Percentiles rank a stretch among this genome's conserved stretches.
Evolutionary conservation across 2,329 filamentous ascomycete genomes (phyloP).

Genomic region (Fusarium vanettenii): DNA sequence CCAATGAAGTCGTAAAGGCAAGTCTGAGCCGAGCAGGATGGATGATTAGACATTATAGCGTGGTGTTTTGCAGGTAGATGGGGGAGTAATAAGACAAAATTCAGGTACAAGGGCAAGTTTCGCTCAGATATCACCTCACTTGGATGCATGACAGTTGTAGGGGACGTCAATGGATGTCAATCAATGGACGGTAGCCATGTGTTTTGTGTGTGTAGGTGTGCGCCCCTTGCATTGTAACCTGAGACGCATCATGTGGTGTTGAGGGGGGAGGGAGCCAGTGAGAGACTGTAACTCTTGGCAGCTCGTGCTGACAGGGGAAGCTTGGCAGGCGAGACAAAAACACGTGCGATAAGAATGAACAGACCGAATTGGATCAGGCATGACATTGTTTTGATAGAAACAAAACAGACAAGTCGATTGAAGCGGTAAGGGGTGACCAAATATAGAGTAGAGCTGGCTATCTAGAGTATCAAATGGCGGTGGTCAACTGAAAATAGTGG

Average conservation of each 20-base stretch:
- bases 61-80: not conserved
- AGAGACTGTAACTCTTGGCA: not conserved
- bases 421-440: conserved; percentile 17
- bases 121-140: conserved; percentile 11
- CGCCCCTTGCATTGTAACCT: conserved; percentile 10
- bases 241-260: conserved; percentile 32
- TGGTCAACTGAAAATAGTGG: conserved; percentile 34
- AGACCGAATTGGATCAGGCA: conserved; percentile 1
- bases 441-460: conserved; percentile 21
- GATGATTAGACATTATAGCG: not conserved
- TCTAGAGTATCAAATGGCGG: conserved; percentile 13
- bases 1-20: conserved; percentile 71
- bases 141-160: conserved; percentile 11
- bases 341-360: not conserved
- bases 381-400: not conserved
- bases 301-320: conserved; percentile 7
- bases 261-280: not conserved
- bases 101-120: not conserved
- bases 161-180: not conserved
- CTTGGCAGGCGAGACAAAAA: not conserved
- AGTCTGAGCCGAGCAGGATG: conserved; percentile 65
- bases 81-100: not conserved
- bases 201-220: not conserved
- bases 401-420: not conserved
- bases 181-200: not conserved